A percentile compares a stretch with the other conserved stretches of the same genome.
Evolutionary conservation across 1,139 yeast species (phyloP).

Genomic region (Spathaspora sp.): DNA sequence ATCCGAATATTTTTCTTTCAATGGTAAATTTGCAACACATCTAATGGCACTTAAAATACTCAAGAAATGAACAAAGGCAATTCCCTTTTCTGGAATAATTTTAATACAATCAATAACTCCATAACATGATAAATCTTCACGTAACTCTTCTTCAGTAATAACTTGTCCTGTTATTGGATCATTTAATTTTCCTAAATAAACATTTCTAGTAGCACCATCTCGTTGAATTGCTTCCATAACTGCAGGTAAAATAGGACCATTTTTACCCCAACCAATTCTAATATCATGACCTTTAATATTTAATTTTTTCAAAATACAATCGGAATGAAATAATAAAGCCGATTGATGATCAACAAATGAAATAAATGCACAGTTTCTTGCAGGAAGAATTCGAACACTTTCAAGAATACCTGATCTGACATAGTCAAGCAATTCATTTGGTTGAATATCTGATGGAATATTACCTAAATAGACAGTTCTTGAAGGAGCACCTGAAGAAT

Average conservation of each 20-base stretch:
- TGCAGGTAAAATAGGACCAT: constrained; percentile 63
- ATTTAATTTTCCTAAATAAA: constrained; percentile 75
- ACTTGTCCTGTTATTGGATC: constrained; percentile 44
- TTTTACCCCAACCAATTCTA: constrained; percentile 69
- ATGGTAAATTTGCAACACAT: constrained; percentile 57
- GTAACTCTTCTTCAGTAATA: constrained; percentile 58
- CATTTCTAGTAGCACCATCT: constrained; percentile 90
- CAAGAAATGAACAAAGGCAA: constrained; percentile 61
- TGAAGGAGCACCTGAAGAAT: constrained; percentile 54
- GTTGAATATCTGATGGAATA: constrained; percentile 76
- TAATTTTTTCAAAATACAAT: constrained; percentile 57
- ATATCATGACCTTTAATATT: constrained; percentile 58
- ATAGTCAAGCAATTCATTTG: constrained; percentile 81
- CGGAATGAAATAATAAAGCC: constrained; percentile 60
- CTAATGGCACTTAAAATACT: constrained; percentile 57
- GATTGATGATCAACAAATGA: constrained; percentile 63
- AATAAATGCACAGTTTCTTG: constrained; percentile 60
- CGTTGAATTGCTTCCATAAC: constrained; percentile 74
- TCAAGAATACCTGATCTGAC: constrained; percentile 92
- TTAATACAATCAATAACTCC: constrained; percentile 60
- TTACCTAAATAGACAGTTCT: constrained; percentile 92
- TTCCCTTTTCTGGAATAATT: constrained; percentile 56
- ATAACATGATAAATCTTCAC: constrained; percentile 48
- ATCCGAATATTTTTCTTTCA: constrained; percentile 53
- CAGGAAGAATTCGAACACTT: constrained; percentile 56